These are phyloP conservation scores for Microascus cirrosus DNA, from an alignment of 2,329 filamentous ascomycete species.

Conservation along the genomic window DNA sequence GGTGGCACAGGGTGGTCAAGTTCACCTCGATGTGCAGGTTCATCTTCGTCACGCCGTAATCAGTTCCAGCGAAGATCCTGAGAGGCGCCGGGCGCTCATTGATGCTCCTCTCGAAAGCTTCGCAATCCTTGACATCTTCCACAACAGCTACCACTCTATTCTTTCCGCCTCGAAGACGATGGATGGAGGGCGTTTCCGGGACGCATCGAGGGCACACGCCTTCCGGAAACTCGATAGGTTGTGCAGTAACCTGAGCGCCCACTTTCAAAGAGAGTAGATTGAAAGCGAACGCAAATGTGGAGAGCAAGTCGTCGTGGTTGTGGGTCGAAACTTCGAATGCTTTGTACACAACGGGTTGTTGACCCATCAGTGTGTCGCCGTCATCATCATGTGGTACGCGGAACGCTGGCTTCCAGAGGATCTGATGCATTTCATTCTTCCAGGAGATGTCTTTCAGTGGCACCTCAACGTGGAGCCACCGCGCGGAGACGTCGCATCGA, in stretches of 20 bases:
- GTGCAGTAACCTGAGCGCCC: not conserved
- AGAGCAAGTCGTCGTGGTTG: not conserved
- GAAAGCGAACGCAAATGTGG: not conserved
- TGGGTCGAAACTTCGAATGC: not conserved
- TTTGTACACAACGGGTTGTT: not conserved
- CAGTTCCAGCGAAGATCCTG: slow-evolving; percentile 1
- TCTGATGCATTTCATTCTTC: not conserved
- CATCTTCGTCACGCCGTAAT: not conserved
- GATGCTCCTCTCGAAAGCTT: slow-evolving; percentile 5
- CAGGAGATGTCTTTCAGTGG: not conserved
- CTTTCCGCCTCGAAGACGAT: not conserved
- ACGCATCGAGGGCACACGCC: not conserved
- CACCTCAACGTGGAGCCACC: not conserved
- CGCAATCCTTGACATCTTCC: slow-evolving; percentile 4
- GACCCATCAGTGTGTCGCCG: not conserved
- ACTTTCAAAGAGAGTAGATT: not conserved
- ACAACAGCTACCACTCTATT: slow-evolving; percentile 1
- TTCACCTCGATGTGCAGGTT: slow-evolving; percentile 9
- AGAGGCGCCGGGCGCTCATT: slow-evolving; percentile 5
- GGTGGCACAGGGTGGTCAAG: slow-evolving; percentile 8
- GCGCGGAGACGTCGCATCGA: not conserved
- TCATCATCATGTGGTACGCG: not conserved
- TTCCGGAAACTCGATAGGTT: not conserved
- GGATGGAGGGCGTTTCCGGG: not conserved
- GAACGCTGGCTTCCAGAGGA: not conserved